Conservation (phyloP, 169 alveolate genomes). For the Eimeria sp. region DNA sequence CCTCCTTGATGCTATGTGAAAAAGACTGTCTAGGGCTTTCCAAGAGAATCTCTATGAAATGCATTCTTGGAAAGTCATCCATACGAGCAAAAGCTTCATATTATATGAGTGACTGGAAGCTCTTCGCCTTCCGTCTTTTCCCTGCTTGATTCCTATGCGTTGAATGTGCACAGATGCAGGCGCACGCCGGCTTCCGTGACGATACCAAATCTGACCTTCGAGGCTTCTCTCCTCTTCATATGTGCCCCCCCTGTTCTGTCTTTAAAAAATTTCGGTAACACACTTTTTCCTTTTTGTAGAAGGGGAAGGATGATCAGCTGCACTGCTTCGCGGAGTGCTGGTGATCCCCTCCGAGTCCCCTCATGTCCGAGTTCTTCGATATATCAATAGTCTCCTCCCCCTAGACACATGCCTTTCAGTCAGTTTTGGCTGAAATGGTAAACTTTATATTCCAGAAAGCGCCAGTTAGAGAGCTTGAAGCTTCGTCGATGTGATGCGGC, state of each 20-base stretch:
- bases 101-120: background rate
- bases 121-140: background rate
- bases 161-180: conserved; percentile 52
- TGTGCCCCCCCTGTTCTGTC: background rate
- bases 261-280: background rate
- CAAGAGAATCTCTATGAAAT: background rate
- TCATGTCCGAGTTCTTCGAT: background rate
- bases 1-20: background rate
- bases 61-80: background rate
- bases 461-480: background rate
- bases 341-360: conserved; percentile 15
- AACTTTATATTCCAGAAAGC: background rate
- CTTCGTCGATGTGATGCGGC: background rate
- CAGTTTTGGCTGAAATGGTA: conserved; percentile 14
- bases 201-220: conserved; percentile 31
- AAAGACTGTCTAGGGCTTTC: background rate
- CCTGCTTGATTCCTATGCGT: background rate
- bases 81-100: background rate
- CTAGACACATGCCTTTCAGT: background rate
- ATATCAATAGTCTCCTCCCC: background rate
- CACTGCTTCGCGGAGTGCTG: conserved; percentile 37
- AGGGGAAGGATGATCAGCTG: conserved; percentile 6
- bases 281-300: background rate
- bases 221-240: background rate
- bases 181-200: conserved; percentile 72